Percentiles rank a stretch among this genome's conserved stretches.
Evolutionary conservation across 768 basidiomycete genomes (phyloP).

Genomic region (Leccinum barrowsii): DNA sequence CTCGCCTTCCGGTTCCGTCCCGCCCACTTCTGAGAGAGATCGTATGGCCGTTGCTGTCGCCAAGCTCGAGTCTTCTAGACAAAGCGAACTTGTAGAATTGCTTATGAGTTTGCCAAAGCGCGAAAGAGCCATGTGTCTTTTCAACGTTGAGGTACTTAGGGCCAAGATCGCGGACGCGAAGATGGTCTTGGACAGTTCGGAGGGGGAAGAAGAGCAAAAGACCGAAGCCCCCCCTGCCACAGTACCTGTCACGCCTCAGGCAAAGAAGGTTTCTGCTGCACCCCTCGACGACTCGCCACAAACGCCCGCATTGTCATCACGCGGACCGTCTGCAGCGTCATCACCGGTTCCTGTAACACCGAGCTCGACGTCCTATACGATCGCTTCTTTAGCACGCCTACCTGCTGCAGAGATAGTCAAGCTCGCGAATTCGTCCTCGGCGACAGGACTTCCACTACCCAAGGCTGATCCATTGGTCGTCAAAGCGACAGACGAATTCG

Average conservation of each 20-base stretch:
- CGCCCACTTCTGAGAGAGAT: conserved; percentile 69
- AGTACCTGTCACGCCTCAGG: conserved; percentile 57
- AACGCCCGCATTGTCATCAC: conserved; percentile 74
- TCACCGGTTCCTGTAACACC: conserved; percentile 69
- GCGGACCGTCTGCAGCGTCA: conserved; percentile 67
- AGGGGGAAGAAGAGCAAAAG: conserved; percentile 45
- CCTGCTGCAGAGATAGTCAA: conserved; percentile 74
- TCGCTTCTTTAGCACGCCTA: conserved; percentile 66
- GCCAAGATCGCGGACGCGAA: conserved; percentile 80
- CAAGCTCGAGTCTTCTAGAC: conserved; percentile 58
- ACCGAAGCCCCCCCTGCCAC: conserved; percentile 30
- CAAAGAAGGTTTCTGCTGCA: conserved; percentile 47
- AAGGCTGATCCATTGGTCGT: conserved; percentile 70
- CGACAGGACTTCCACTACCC: conserved; percentile 52
- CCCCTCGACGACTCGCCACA: conserved; percentile 52
- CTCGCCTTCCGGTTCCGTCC: conserved; percentile 63
- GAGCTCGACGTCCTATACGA: conserved; percentile 47
- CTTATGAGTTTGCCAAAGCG: conserved; percentile 85
- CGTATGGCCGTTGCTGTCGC: conserved; percentile 66
- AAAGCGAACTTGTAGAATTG: conserved; percentile 67
- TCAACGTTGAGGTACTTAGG: conserved; percentile 77
- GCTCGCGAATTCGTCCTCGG: conserved; percentile 50
- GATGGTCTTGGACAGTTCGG: conserved; percentile 72
- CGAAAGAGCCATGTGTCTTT: conserved; percentile 87
- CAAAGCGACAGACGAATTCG: conserved; percentile 68